Evolutionary conservation across 805 yeast species (phyloP), one percentile per base, ranked within the genome.

Genomic region (Blastobotrys americana): DNA sequence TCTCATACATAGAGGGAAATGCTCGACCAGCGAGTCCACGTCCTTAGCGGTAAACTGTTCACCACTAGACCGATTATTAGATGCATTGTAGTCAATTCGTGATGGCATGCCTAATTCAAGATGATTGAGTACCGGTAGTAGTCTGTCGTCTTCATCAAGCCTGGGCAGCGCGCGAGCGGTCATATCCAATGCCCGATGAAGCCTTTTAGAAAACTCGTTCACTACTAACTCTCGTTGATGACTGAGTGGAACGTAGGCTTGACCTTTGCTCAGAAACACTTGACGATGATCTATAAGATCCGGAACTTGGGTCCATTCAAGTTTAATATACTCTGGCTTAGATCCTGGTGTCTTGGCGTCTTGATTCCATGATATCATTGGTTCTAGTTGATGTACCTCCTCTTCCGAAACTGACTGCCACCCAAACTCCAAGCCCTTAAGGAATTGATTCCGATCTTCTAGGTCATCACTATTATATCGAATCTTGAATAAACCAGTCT

Each of bases 71-170:
- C 16, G 21, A 13, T 25, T 17, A 15, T 15, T 18, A 23, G 34
- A 34, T 17, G 16, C 28, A 9, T 19, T 19, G 72, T 64, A 4
- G 81, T 67, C 31, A 25, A 13, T 8, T 13, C 31, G 31, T 15
- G 54, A 40, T 1, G 82, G 75, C 56, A 83, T 84, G 9, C 87
- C 87, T 23, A 76, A 73, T 0, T 94, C 78, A 39, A 93, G 64
- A 56, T 89, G 88, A 56, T 79, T 78, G 50, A 93, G 69, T 22
- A 93, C 78, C 0, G 97, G 97, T 42, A 88, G 67, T 37, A 93
- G 66, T 46, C 99, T 71, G 59, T 88, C 94, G 58, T 88, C 96
- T 66, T 90, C 97, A 58, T 88, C 96, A 45, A 90, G 68, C 8
- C 89, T 72, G 4, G 96, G 94, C 44, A 88, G 67, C 17, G 84